Evolutionary conservation across 257 asterid species (phyloP).

Genomic region (Nicotiana otophora): DNA sequence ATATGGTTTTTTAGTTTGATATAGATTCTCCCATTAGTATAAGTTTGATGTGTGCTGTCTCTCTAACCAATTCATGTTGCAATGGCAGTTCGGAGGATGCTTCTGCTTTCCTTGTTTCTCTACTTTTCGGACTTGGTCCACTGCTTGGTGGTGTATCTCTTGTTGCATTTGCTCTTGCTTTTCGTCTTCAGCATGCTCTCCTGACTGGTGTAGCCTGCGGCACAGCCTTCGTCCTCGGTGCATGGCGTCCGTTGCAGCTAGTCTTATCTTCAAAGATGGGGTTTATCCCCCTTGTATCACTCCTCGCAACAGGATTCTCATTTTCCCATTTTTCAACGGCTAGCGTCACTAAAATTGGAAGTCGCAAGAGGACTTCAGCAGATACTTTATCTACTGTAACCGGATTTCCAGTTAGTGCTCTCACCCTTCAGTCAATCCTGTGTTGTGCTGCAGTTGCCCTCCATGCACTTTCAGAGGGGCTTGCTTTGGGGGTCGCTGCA

Average conservation of each 20-base stretch:
- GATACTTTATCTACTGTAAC: slow-evolving; percentile 41
- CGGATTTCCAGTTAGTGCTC: slow-evolving; percentile 51
- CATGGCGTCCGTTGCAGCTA: slow-evolving; percentile 90
- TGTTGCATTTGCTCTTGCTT: slow-evolving; percentile 69
- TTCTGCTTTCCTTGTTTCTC: slow-evolving; percentile 81
- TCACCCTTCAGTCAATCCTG: slow-evolving; percentile 71
- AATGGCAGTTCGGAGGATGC: slow-evolving; percentile 84
- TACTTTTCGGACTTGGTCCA: slow-evolving; percentile 89
- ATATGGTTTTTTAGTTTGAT: not conserved
- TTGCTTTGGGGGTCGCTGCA: slow-evolving; percentile 95
- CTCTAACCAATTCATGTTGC: slow-evolving; percentile 8
- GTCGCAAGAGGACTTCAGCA: slow-evolving; percentile 61
- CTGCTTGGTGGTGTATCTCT: slow-evolving; percentile 81
- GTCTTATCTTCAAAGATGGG: slow-evolving; percentile 68
- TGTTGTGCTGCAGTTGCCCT: slow-evolving; percentile 71
- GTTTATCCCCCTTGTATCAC: slow-evolving; percentile 46
- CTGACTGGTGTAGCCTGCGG: slow-evolving; percentile 93
- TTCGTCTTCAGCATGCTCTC: slow-evolving; percentile 82
- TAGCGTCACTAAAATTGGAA: slow-evolving; percentile 40
- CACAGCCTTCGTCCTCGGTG: slow-evolving; percentile 76
- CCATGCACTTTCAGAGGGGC: slow-evolving; percentile 92
- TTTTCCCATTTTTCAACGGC: slow-evolving; percentile 48
- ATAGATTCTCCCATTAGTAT: not conserved
- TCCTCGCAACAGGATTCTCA: slow-evolving; percentile 49
- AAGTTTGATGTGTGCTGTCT: not conserved